Conservation (phyloP, 352 stramenopile genomes). For the Hyphochytrium catenoides region DNA sequence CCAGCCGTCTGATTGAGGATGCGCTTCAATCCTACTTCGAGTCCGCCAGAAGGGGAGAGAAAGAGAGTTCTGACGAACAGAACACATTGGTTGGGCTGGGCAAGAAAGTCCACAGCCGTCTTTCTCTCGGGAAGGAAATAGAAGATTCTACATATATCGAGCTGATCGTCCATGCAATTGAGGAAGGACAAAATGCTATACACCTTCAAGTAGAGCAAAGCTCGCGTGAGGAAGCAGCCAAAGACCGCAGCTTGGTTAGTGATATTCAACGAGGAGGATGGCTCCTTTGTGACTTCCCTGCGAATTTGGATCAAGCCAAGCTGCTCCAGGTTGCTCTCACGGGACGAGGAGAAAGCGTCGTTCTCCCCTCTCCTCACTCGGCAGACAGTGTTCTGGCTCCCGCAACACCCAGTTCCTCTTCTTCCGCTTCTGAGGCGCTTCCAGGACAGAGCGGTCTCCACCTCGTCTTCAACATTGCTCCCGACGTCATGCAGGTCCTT, state of each 20-base stretch:
- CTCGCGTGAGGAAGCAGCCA: no score
- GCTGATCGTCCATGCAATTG: slow-evolving; percentile 20
- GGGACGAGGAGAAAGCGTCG: slow-evolving; percentile 19
- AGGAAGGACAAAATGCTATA: no score
- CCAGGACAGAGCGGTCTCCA: slow-evolving; percentile 33
- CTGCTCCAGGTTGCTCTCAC: slow-evolving; percentile 28
- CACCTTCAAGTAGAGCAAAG: no score
- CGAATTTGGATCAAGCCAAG: slow-evolving; percentile 16
- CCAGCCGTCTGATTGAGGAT: no score
- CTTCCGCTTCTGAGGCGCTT: slow-evolving; percentile 19
- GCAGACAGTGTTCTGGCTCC: slow-evolving; percentile 25
- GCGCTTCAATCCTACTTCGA: no score
- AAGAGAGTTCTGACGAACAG: no score
- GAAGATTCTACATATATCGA: slow-evolving; percentile 23
- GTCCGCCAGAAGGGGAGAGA: no score
- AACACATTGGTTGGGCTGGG: no score
- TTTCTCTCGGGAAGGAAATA: slow-evolving; percentile 18
- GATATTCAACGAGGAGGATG: slow-evolving; percentile 16
- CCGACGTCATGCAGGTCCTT: slow-evolving; percentile 12
- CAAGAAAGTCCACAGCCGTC: no score
- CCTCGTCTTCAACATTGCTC: slow-evolving; percentile 33
- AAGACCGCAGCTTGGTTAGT: no score
- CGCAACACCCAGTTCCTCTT: slow-evolving; percentile 13
- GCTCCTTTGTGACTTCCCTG: slow-evolving; percentile 32
- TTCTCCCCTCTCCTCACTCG: slow-evolving; percentile 20